Base-by-base conservation (phyloP, 768 basidiomycete species). In the Suillus bovinus region DNA sequence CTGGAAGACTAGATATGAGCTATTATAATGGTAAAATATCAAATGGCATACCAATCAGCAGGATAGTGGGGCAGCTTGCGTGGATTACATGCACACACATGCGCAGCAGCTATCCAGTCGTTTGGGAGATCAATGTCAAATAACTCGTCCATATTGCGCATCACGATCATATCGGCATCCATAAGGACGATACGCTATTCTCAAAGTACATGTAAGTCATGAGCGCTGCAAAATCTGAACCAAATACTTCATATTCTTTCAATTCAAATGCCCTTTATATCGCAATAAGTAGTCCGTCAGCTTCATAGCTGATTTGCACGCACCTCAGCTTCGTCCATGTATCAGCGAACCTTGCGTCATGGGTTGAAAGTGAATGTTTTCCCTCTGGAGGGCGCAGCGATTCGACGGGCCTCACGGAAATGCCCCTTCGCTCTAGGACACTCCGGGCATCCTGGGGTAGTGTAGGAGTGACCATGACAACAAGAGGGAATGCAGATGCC, bases 71-170 rank as follows among this genome's bases (percentile, higher is more conserved):
- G 64, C 22, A 96, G 72, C 70, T 86, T 89, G 42, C 87, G 84
- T 8, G 96, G 96, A 75, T 99, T 99, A 78, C 96, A 99, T 4
- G 94, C 88, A 70, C 96, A 99, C 16, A 87, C 95, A 66, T 96
- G 96, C 0, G 80, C 84, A 1, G 94, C 95, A 6, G 93, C 95
- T 61, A 98, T 95, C 74, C 88, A 86, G 64, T 87, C 91, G 22
- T 73, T 62, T 2, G 81, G 81, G 5, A 96, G 77, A 34, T 77
- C 70, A 20, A 85, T 61, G 31, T 81, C 76, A 74, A 84, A 76
- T 58, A 92, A 74, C 50, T 89, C 85, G 75, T 96, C 95, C 88
- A 96, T 94, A 70, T 93, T 94, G 55, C 76, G 81, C 75, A 81
- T 79, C 24, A 95, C 79, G 59, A 94, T 80, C 94, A 96, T 96